phyloP scores from a whole-genome alignment of 495 filamentous ascomycete genomes.

The Hypomontagnella monticulosa region DNA sequence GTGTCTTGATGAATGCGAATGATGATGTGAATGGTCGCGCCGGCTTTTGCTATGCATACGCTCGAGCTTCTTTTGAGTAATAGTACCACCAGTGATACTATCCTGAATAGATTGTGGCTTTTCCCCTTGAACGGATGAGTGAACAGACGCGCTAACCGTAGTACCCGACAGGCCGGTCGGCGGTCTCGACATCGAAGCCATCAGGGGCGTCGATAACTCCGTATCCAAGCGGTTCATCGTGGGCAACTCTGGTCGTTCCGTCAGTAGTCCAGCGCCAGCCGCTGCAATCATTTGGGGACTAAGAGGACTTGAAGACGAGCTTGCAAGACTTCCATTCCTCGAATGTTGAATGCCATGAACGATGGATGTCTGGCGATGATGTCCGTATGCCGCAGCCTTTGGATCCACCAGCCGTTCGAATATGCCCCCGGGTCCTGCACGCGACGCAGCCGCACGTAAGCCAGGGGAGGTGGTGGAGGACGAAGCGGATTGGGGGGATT shows the following conservation, averaged over 20 bases:
- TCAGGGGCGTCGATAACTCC: constrained; percentile 47
- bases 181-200: constrained; percentile 46
- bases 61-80: constrained; percentile 63
- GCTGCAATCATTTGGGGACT: constrained; percentile 85
- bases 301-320: constrained; percentile 74
- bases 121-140: constrained; percentile 41
- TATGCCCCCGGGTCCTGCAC: constrained; percentile 59
- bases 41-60: constrained; percentile 72
- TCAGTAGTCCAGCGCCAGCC: constrained; percentile 59
- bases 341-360: constrained; percentile 94
- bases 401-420: constrained; percentile 69
- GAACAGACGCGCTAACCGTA: constrained; percentile 47
- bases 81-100: constrained; percentile 26
- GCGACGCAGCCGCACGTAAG: constrained; percentile 48
- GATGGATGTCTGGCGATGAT: constrained; percentile 93
- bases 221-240: constrained; percentile 53
- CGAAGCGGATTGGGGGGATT: constrained; percentile 43
- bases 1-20: constrained; percentile 82
- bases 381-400: constrained; percentile 73
- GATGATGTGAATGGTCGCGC: constrained; percentile 78
- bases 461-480: constrained; percentile 43
- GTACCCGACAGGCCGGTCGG: constrained; percentile 56
- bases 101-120: constrained; percentile 47
- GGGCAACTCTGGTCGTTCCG: constrained; percentile 57
- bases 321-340: constrained; percentile 76